Evolutionary conservation across 1,139 yeast species (phyloP), one percentile per base, ranked within the genome.

Genomic region (Geotrichum bryndzae): DNA sequence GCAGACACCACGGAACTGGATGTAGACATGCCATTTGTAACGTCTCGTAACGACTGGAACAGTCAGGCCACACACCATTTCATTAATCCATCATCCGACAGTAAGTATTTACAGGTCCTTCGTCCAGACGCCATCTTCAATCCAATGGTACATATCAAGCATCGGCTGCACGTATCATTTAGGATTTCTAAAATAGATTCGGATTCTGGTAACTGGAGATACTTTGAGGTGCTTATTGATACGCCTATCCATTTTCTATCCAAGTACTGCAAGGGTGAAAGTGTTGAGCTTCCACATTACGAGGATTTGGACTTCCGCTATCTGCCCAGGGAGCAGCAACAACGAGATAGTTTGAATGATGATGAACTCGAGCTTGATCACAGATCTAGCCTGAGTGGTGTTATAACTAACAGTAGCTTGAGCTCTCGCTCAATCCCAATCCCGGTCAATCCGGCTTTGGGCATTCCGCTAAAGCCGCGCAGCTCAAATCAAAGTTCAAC

Each of bases 191-290:
- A 86, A 68, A 74, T 72, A 23, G 86, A 84, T 64, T 82, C 84
- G 6, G 79, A 79, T 11, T 85, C 84, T 63, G 74, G 78, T 58
- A 79, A 77, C 57, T 77, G 88, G 76, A 91, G 90, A 69, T 96
- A 90, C 73, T 91, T 87, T 71, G 97, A 91, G 69, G 96, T 91
- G 55, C 85, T 90, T 58, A 88, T 91, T 54, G 97, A 91, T 72
- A 90, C 97, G 0, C 97, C 97, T 0, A 80, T 91, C 60, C 80
- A 82, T 35, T 77, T 91, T 58, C 79, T 89, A 54, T 87, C 95
- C 61, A 83, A 90, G 38, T 82, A 84, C 66, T 90, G 97, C 76
- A 82, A 79, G 55, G 83, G 81, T 13, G 91, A 82, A 2, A 85
- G 86, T 53, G 78, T 86, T 56, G 89, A 86, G 57, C 79, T 90